Base-by-base conservation (phyloP, 1,139 yeast species). In the Hemisphaericaspora subhashii region DNA sequence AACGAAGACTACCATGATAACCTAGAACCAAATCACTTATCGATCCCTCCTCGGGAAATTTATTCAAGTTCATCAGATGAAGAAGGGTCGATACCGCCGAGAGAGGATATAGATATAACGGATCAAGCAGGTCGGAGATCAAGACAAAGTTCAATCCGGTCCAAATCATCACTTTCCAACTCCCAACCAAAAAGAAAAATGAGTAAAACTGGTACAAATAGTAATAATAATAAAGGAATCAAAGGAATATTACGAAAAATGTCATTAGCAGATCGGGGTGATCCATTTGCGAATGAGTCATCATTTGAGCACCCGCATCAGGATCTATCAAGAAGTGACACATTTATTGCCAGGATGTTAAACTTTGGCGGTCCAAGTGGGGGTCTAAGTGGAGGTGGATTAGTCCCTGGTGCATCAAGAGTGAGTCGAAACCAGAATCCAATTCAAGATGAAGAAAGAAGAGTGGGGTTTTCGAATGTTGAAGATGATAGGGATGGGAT, bases 331-430 rank as follows among this genome's bases (percentile, higher is more conserved):
- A 51, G 52, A 3, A 57, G 67, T 5, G 76, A 72, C 40, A 60
- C 74, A 0, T 68, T 72, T 38, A 52, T 72, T 33, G 76, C 75
- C 2, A 52, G 64, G 25, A 66, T 72, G 3, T 49, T 69, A 34
- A 52, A 50, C 24, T 50, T 59, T 37, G 54, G 58, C 8, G 55
- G 53, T 25, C n/a, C n/a, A n/a, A 56, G 55, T 15, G 48, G 48
- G 11, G 54, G 55, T 3, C 41, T 66, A 21, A 52, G 70, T 33
- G 74, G 74, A 3, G 76, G 76, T 10, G 77, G 76, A 0, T 47
- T 71, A 45, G 63, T 58, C 0, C 76, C 77, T 0, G 77, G 76
- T 0, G 77, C 72, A 2, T 43, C 65, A 1, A 48, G 50, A 15
- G 31, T 35, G n/a, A n/a, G n/a, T n/a, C n/a, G n/a, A n/a, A 5